phyloP scores from a whole-genome alignment of 306 rosid species.

The Gynostemma pentaphyllum region DNA sequence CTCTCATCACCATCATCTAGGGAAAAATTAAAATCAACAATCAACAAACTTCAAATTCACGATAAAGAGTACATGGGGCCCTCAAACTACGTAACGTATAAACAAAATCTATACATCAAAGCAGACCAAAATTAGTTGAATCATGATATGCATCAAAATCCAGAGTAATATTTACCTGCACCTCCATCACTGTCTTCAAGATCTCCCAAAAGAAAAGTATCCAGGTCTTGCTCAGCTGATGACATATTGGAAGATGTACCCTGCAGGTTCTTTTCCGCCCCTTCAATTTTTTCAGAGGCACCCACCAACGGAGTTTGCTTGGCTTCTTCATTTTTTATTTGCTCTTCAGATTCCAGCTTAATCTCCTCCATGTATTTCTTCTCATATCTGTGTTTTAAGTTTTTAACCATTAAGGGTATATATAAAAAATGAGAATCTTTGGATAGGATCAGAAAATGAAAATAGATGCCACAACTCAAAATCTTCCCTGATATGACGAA shows the following conservation, averaged over 20 bases:
- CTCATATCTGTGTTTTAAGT: slow-evolving; percentile 62
- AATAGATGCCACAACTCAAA: background rate
- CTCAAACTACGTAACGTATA: background rate
- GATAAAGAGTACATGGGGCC: background rate
- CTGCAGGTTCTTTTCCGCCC: slow-evolving; percentile 33
- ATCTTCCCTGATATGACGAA: background rate
- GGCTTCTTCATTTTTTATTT: slow-evolving; percentile 26
- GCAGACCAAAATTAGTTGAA: background rate
- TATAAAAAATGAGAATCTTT: slow-evolving; percentile 3
- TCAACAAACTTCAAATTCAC: slow-evolving; percentile 1
- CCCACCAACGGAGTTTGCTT: slow-evolving; percentile 36
- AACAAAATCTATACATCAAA: background rate
- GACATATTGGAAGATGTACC: slow-evolving; percentile 51
- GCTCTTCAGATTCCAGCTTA: slow-evolving; percentile 55
- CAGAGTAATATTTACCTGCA: slow-evolving; percentile 38
- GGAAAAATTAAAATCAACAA: slow-evolving; percentile 18
- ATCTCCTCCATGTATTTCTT: slow-evolving; percentile 74
- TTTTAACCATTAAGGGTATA: slow-evolving; percentile 8
- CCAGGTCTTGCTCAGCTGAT: slow-evolving; percentile 76
- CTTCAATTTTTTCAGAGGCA: slow-evolving; percentile 46
- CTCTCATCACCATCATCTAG: slow-evolving; percentile 79
- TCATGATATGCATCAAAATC: slow-evolving; percentile 3
- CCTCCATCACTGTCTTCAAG: slow-evolving; percentile 91
- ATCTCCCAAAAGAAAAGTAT: slow-evolving; percentile 89
- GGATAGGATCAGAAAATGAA: background rate